phyloP scores from a whole-genome alignment of 371 early-diverging fungal species.

The Rhizomucor miehei region DNA sequence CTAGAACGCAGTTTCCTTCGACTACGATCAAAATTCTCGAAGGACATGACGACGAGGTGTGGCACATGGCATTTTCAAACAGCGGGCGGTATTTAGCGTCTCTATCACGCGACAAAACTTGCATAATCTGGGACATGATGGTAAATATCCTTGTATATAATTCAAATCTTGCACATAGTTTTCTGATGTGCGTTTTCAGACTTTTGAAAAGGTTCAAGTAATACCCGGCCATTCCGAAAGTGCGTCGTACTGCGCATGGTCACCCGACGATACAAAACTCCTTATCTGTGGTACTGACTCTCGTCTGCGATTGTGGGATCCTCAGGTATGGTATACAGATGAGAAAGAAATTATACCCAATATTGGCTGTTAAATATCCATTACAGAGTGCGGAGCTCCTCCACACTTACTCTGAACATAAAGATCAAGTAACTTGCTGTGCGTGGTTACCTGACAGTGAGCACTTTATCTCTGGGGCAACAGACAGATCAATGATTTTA shows the following conservation, averaged over 20 bases:
- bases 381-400: constrained; percentile 53
- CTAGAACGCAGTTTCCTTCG: constrained; percentile 32
- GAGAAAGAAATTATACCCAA: no score
- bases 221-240: constrained; percentile 55
- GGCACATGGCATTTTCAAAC: constrained; percentile 91
- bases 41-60: constrained; percentile 92
- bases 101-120: constrained; percentile 83
- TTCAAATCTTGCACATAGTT: background rate
- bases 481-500: constrained; percentile 72
- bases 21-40: constrained; percentile 60
- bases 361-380: background rate
- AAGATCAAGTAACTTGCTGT: constrained; percentile 76
- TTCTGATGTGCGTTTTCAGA: constrained; percentile 24
- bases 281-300: constrained; percentile 82
- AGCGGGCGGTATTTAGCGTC: constrained; percentile 86
- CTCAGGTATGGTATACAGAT: constrained; percentile 51
- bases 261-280: constrained; percentile 76
- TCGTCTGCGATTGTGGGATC: constrained; percentile 80
- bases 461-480: constrained; percentile 76
- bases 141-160: constrained; percentile 30
- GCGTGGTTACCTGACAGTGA: constrained; percentile 79
- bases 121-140: constrained; percentile 84
- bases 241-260: constrained; percentile 86
- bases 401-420: constrained; percentile 56
- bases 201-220: constrained; percentile 31